Base-by-base conservation (phyloP, 108 stramenopile genomes). In the Skeletonema grethae region DNA sequence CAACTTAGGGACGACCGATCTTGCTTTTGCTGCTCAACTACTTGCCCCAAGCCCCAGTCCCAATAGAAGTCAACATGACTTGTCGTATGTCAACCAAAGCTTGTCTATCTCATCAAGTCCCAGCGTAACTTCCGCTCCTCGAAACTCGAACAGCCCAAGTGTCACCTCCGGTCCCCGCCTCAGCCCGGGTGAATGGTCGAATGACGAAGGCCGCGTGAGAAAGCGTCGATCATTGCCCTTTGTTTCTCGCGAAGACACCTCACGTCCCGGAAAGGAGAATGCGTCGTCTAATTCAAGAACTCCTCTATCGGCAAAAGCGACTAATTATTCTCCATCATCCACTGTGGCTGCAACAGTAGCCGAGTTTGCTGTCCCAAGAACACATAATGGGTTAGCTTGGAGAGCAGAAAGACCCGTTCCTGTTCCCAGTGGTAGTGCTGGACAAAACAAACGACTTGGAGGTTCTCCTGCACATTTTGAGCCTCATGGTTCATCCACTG, bases 401-500 rank as follows among this genome's bases (percentile, higher is more conserved):
- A 67, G 32, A 30, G 15, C 5, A 18, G 80, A 75, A 25, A 73
- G 80, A 30, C 73, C 80, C 36, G 29, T 45, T 22, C 58, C 73
- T 28, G 25, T 74, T 62, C 64, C 67, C 10, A 64, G 50, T 55
- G 69, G 73, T 29, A 53, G 32, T 41, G 63, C 16, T 60, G 80
- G 80, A 8, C 73, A 75, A 48, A 74, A 50, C 63, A 81, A 81
- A 58, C 62, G 69, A 58, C 69, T 73, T 63, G 79, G 65, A 39
- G 35, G 35, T 2, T 68, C 61, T 1, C 48, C 45, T 39, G 46
- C 5, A 18, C 60, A 61, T 36, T 61, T 61, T 35, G 38, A 53
- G 50, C 50, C 6, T 24, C 50, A 3, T 4, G n/a, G 0, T 18
- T 1, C 46, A 48, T 48, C 46, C 18, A 18, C 11, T 18, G 16